Base-by-base conservation (phyloP, 2,329 filamentous ascomycete species). In the Pseudocercospora musae region DNA sequence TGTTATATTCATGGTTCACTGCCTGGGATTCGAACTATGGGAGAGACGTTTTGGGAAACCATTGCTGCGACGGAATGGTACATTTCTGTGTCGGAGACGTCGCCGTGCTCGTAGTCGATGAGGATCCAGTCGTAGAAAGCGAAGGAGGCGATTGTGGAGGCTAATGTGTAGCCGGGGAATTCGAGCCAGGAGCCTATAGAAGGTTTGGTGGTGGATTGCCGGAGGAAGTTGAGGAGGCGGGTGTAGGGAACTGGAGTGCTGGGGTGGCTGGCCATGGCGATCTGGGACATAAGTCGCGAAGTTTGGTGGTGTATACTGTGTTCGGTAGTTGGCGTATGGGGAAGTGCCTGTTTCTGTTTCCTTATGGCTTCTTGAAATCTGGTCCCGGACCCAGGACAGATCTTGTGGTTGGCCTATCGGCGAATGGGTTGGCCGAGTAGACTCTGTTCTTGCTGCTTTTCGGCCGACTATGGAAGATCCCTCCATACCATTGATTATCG, bases 1-100 rank as follows among this genome's bases (percentile, higher is more conserved):
- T 71, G 87, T 87, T 59, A 87, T 82, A 86, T 85, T 84, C 83
- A 86, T 44, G 80, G 77, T 74, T 86, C 82, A 62, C 84, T 84
- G 25, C 82, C 82, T 11, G 82, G 78, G 52, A 86, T 81, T 4
- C 68, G 74, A 27, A 81, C 78, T n/a, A 80, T 67, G 3, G 79
- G 78, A 42, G 74, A 77, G 20, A 78, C 75, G 8, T 76, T 76
- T 53, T 75, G 76, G 18, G 74, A 72, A 21, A 77, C 78, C 48
- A 80, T 78, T n/a, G 79, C 78, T 11, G 79, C 81, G 10, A 85
- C 81, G 54, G 81, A 79, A 70, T 84, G 81, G 66, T 84, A 82
- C 83, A 85, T 85, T 63, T 79, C 77, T 46, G 73, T 75, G 66
- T 82, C 80, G 77, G 60, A 81, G 67, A 85, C 84, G 69, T 84